A percentile compares a stretch with the other conserved stretches of the same genome.
Conservation (phyloP, 2,329 filamentous ascomycete species). For the Scedosporium dehoogii region DNA sequence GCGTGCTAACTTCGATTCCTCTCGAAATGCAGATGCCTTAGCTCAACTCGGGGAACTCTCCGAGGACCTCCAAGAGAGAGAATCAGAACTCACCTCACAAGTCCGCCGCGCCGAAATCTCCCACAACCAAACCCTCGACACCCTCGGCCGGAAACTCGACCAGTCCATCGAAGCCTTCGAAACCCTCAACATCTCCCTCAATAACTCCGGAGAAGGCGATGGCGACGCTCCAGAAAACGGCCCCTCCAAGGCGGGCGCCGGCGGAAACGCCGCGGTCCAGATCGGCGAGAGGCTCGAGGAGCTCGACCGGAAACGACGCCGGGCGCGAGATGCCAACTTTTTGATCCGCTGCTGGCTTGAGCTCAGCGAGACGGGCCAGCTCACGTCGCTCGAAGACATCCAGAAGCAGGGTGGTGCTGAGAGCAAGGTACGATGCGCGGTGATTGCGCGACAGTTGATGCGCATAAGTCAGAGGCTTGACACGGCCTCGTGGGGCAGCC, state of each 20-base stretch:
- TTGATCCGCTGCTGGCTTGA: conserved; percentile 95
- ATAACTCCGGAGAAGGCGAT: conserved; percentile 38
- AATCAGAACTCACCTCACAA: conserved; percentile 82
- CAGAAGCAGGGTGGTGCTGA: conserved; percentile 76
- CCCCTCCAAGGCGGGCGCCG: conserved; percentile 20
- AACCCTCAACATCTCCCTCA: conserved; percentile 73
- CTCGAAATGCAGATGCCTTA: conserved; percentile 40
- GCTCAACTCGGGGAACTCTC: conserved; percentile 60
- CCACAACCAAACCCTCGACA: conserved; percentile 84
- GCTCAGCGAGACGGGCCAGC: conserved; percentile 78
- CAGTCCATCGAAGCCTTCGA: conserved; percentile 90
- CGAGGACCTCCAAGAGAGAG: conserved; percentile 78
- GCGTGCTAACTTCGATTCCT: conserved; percentile 15
- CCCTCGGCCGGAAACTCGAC: conserved; percentile 79
- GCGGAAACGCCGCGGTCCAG: conserved; percentile 84
- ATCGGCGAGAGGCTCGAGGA: conserved; percentile 93
- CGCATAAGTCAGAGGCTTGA: conserved; percentile 90
- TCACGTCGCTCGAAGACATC: conserved; percentile 82
- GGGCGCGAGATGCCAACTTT: conserved; percentile 89
- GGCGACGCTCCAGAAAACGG: conserved; percentile 27
- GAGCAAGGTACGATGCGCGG: conserved; percentile 86
- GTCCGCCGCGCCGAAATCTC: conserved; percentile 86
- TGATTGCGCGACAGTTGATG: conserved; percentile 87
- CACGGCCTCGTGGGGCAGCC: conserved; percentile 55
- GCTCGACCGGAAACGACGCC: conserved; percentile 79